phyloP scores from a whole-genome alignment of 2,329 filamentous ascomycete species.

The Aspergillus bombycis region DNA sequence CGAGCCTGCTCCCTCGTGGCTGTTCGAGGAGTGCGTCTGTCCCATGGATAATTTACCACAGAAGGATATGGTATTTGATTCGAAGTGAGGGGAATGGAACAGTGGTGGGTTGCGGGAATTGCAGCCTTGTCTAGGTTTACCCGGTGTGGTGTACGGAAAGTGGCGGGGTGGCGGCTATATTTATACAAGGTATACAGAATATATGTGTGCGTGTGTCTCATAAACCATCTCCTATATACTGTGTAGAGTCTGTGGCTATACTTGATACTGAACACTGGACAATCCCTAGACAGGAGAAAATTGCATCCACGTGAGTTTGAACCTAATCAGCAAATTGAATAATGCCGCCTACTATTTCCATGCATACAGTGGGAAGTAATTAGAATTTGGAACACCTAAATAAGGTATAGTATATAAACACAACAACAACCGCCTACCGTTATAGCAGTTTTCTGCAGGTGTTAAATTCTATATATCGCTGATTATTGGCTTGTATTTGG shows the following conservation, averaged over 20 bases:
- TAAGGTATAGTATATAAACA: no score
- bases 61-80: not conserved
- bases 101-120: not conserved
- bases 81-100: not conserved
- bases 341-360: no score
- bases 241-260: not conserved
- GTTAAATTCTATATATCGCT: no score
- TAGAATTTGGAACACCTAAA: no score
- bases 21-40: conserved; percentile 47
- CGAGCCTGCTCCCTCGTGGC: conserved; percentile 23
- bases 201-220: no score
- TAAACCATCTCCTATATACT: not conserved
- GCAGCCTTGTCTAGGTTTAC: not conserved
- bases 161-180: not conserved
- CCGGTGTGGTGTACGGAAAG: not conserved
- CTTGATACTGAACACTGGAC: not conserved
- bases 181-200: not conserved
- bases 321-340: no score
- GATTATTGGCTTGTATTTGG: no score
- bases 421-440: no score
- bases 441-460: no score
- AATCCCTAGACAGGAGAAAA: not conserved
- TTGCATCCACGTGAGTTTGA: not conserved
- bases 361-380: no score
- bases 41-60: conserved; percentile 37